These are phyloP conservation scores for Pichia sp. DNA, from an alignment of 1,139 yeast species.

Conservation along the genomic window DNA sequence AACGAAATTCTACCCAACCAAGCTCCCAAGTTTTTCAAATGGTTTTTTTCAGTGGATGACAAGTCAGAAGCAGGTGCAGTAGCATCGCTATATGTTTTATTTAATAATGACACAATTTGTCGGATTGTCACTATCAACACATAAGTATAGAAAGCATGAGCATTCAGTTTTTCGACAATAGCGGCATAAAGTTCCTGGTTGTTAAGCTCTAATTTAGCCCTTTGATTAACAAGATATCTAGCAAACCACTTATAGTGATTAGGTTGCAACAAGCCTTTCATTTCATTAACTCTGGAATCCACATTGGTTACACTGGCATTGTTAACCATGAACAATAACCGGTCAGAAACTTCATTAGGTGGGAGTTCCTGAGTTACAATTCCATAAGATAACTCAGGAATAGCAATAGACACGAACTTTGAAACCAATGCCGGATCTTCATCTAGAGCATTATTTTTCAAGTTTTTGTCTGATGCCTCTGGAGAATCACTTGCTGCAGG, in stretches of 20 bases:
- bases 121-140: constrained; percentile 58
- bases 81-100: constrained; percentile 43
- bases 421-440: constrained; percentile 22
- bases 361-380: constrained; percentile 64
- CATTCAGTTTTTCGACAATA: constrained; percentile 55
- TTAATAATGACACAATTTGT: constrained; percentile 50
- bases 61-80: constrained; percentile 36
- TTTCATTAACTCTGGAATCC: constrained; percentile 56
- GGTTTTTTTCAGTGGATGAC: constrained; percentile 61
- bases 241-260: constrained; percentile 79
- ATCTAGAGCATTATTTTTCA: constrained; percentile 15
- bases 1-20: constrained; percentile 88
- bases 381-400: constrained; percentile 27
- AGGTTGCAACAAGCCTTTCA: constrained; percentile 53
- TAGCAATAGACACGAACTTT: constrained; percentile 35
- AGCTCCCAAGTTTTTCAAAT: constrained; percentile 79
- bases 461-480: constrained; percentile 25
- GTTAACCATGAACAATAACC: constrained; percentile 76
- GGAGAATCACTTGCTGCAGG: constrained; percentile 37
- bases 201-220: constrained; percentile 93
- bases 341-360: constrained; percentile 59
- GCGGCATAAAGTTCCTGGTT: constrained; percentile 73
- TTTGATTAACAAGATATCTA: constrained; percentile 71
- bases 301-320: constrained; percentile 77
- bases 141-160: constrained; percentile 54